A percentile compares a stretch with the other conserved stretches of the same genome.
phyloP scores from a whole-genome alignment of 345 rosid species.

The Hypericum androsaemum region DNA sequence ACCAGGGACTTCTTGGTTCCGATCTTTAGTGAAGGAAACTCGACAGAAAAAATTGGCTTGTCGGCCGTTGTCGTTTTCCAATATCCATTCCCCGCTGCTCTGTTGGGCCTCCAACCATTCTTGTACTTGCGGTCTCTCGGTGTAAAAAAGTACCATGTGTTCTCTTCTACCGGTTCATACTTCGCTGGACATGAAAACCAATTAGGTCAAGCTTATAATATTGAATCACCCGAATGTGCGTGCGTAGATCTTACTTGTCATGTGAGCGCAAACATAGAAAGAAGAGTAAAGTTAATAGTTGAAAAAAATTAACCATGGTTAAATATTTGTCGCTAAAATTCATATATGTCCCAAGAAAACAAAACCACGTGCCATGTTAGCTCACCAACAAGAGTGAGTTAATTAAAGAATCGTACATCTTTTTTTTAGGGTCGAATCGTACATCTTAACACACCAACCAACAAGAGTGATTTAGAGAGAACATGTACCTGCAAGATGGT shows the following conservation, averaged over 20 bases:
- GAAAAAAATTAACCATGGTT: too few species aligned
- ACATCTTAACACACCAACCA: not conserved
- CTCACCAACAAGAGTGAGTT: not conserved
- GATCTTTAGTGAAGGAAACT: not conserved
- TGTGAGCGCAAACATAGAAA: too few species aligned
- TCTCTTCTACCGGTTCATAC: constrained; percentile 6
- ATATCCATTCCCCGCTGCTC: constrained; percentile 18
- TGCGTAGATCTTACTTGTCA: too few species aligned
- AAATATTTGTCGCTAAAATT: too few species aligned
- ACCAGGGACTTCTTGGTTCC: constrained; percentile 18
- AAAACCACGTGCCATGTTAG: not conserved
- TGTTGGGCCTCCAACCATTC: constrained; percentile 14
- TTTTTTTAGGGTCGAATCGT: too few species aligned
- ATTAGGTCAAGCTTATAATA: too few species aligned
- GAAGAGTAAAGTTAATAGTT: too few species aligned
- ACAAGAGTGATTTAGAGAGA: not conserved
- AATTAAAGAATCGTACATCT: not conserved
- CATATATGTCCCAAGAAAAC: too few species aligned
- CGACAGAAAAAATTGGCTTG: not conserved
- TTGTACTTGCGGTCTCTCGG: constrained; percentile 18
- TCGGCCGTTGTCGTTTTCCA: constrained; percentile 28
- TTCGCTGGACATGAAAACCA: not conserved
- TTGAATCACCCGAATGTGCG: too few species aligned
- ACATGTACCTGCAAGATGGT: constrained; percentile 10
- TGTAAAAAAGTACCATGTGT: constrained; percentile 19